A percentile compares a stretch with the other conserved stretches of the same genome.
Conservation (phyloP, 1,139 yeast species). For the Meyerozyma smithsonii region DNA sequence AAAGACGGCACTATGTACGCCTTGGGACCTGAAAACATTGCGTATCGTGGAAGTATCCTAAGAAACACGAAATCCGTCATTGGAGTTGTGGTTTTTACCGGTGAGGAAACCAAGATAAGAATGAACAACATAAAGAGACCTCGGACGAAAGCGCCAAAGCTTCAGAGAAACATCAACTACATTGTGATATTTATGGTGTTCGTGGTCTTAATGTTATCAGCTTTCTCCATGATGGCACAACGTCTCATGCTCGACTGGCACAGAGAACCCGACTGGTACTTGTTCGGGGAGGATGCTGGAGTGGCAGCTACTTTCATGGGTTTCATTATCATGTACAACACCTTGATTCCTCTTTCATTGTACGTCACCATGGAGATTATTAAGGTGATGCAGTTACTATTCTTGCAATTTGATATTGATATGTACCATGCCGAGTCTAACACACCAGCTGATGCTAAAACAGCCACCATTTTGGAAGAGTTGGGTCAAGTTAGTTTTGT, state of each 20-base stretch:
- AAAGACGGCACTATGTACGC: constrained; percentile 40
- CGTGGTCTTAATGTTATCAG: constrained; percentile 68
- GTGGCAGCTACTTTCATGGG: constrained; percentile 91
- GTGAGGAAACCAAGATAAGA: constrained; percentile 93
- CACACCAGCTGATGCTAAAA: constrained; percentile 92
- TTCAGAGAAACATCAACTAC: constrained; percentile 75
- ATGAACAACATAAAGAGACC: constrained; percentile 92
- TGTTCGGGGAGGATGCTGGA: constrained; percentile 72
- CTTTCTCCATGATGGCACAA: constrained; percentile 81
- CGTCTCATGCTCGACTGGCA: constrained; percentile 44
- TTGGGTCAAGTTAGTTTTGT: constrained; percentile 94
- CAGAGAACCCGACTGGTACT: constrained; percentile 65
- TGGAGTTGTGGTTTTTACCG: constrained; percentile 86
- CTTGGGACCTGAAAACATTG: constrained; percentile 71
- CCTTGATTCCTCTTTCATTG: constrained; percentile 88
- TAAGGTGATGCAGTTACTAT: constrained; percentile 75
- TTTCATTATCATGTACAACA: constrained; percentile 93
- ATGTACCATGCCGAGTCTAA: constrained; percentile 84
- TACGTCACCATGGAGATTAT: constrained; percentile 97
- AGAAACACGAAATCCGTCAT: constrained; percentile 72
- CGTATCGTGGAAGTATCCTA: constrained; percentile 83
- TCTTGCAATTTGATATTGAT: constrained; percentile 86
- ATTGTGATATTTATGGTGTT: constrained; percentile 86
- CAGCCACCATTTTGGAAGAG: constrained; percentile 94
- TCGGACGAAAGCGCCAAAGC: constrained; percentile 86